Evolutionary conservation across 2,329 filamentous ascomycete genomes (phyloP).

Genomic region (Pseudogymnoascus sp.): DNA sequence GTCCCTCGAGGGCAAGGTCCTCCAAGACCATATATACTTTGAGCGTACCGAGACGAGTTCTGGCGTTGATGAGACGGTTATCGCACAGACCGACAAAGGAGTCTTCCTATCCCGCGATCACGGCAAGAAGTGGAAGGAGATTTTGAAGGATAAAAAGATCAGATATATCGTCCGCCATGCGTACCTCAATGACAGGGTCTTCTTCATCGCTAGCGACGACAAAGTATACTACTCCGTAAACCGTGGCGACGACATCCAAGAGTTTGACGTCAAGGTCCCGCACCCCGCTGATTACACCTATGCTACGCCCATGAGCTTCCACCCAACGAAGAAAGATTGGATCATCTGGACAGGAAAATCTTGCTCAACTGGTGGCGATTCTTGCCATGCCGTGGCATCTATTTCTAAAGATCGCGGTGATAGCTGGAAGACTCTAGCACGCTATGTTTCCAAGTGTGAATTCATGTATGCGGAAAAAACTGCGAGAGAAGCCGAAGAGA

Average conservation of each 20-base stretch:
- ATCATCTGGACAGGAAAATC: constrained; percentile 79
- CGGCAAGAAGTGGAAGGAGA: constrained; percentile 74
- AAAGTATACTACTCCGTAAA: constrained; percentile 76
- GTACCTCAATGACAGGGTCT: constrained; percentile 77
- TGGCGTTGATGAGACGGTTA: constrained; percentile 63
- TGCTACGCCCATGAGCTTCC: constrained; percentile 62
- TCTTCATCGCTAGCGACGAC: constrained; percentile 62
- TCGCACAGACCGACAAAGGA: constrained; percentile 38
- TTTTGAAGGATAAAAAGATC: constrained; percentile 62
- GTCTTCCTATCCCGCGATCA: constrained; percentile 76
- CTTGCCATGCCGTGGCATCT: constrained; percentile 68
- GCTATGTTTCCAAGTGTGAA: constrained; percentile 72
- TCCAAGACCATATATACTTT: constrained; percentile 60
- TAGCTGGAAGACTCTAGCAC: constrained; percentile 65
- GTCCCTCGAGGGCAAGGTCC: constrained; percentile 50
- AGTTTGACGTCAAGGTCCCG: constrained; percentile 61
- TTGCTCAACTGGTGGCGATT: constrained; percentile 40
- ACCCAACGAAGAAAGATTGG: constrained; percentile 80
- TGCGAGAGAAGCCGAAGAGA: constrained; percentile 38
- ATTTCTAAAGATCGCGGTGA: constrained; percentile 72
- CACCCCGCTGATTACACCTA: constrained; percentile 29
- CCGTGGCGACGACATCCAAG: constrained; percentile 63
- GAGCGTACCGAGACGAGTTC: constrained; percentile 61
- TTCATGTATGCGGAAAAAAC: constrained; percentile 63
- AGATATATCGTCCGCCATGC: constrained; percentile 65